Base-by-base conservation (phyloP, 495 filamentous ascomycete genomes). In the Penicillium soppii region DNA sequence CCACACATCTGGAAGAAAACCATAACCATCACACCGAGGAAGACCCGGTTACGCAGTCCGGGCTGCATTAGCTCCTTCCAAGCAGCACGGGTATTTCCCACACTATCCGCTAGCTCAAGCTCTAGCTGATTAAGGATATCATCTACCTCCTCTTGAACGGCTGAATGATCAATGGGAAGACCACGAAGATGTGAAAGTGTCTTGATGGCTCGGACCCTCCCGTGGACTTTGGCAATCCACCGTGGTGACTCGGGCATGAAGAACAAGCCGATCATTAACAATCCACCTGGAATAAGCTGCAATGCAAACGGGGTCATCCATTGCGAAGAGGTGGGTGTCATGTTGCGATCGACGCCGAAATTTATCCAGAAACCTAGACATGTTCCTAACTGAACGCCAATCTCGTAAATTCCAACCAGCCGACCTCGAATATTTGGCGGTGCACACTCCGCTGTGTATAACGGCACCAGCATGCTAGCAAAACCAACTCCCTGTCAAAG, bases 401-500 rank as follows among this genome's bases (percentile, higher is more conserved):
- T 69, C 65, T 87, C 84, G 57, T 82, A 88, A 41, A 87, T 75
- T 22, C 84, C 82, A 30, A 89, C 85, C 12, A 92, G 78, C 22
- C 87, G 78, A 12, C 88, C 88, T 38, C 88, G 81, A 51, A 87
- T 87, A 48, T 84, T 79, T 53, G 86, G 83, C 6, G 84, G 87
- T 1, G 87, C 82, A 46, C 89, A 82, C 65, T 92, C 88, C 30
- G 87, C 75, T 49, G 85, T 83, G 60, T 91, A 91, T 10, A 89
- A 75, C 1, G 88, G 88, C 12, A 87, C 82, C 37, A 86, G 67
- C n/a, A 84, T 75, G 4, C 84, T 86, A n/a, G 77, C 78, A 50
- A 88, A 86, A 49, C 88, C 87, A 47, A 89, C 79, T 50, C 81
- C 84, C n/a, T n/a, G n/a, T n/a, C n/a, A n/a, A n/a, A n/a, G n/a